Evolutionary conservation across 441 rosid genomes (phyloP).

Genomic region (Manihot esculenta): DNA sequence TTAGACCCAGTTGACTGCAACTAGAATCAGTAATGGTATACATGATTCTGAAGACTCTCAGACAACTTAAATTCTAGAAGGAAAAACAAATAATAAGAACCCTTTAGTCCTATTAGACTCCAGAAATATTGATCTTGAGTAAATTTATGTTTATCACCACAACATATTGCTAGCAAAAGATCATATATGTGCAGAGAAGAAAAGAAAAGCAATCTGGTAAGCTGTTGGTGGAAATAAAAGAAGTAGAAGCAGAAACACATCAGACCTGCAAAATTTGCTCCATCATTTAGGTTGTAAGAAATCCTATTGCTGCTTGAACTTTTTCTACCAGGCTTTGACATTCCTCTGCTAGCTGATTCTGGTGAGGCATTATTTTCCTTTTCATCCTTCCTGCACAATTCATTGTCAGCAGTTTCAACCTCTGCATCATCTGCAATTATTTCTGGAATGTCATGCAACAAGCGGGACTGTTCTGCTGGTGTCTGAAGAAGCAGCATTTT

Average conservation of each 20-base stretch:
- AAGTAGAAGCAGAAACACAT: neutral
- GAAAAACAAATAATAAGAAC: no score
- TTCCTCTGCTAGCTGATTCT: slow-evolving; percentile 1
- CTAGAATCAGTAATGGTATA: no score
- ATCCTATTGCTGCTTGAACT: slow-evolving; percentile 13
- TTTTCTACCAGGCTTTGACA: neutral
- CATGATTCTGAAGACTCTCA: no score
- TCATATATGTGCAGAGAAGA: neutral
- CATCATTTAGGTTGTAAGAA: slow-evolving; percentile 2
- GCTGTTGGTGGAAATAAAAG: neutral
- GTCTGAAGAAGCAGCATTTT: slow-evolving; percentile 38
- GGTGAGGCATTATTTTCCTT: slow-evolving; percentile 5
- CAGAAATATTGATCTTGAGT: neutral
- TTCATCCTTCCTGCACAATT: slow-evolving; percentile 17
- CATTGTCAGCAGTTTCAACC: slow-evolving; percentile 22
- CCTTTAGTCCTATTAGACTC: neutral
- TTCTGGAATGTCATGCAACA: slow-evolving; percentile 42
- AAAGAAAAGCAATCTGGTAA: neutral
- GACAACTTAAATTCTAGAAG: no score
- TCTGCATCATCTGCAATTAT: slow-evolving; percentile 39
- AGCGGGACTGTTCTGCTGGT: slow-evolving; percentile 45
- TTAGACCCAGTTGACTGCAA: no score
- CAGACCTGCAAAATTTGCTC: slow-evolving; percentile 28
- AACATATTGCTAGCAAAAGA: no score
- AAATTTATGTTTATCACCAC: neutral